These are phyloP conservation scores for Prunus padus DNA, from an alignment of 306 rosid species.

Conservation along the genomic window DNA sequence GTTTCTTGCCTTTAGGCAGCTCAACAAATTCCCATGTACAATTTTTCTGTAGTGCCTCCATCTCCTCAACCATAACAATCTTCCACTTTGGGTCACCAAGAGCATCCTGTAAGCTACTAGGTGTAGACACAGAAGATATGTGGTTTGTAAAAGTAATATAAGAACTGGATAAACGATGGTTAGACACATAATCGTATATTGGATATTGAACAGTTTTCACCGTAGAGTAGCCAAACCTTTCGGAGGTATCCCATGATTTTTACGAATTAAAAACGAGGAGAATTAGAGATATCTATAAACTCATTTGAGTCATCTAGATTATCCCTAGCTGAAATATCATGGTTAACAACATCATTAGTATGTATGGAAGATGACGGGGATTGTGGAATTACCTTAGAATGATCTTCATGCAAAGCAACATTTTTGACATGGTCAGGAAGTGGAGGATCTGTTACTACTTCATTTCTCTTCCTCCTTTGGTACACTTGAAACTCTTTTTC, in stretches of 20 bases:
- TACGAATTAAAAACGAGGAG: neutral
- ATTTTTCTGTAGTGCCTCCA: neutral
- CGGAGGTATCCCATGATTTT: neutral
- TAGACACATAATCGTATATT: neutral
- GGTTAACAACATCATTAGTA: too few species aligned
- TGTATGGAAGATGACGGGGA: too few species aligned
- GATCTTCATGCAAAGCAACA: too few species aligned
- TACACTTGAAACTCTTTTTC: too few species aligned
- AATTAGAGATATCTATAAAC: too few species aligned
- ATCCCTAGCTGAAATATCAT: too few species aligned
- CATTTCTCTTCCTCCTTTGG: too few species aligned
- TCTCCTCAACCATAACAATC: neutral
- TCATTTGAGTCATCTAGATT: too few species aligned
- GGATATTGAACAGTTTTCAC: neutral
- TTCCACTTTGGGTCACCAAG: neutral
- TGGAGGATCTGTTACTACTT: too few species aligned
- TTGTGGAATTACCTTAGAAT: too few species aligned
- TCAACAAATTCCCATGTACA: neutral
- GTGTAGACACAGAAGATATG: neutral
- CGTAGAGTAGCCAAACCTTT: neutral
- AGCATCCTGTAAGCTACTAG: neutral
- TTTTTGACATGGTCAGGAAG: too few species aligned
- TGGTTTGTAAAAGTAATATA: too few species aligned
- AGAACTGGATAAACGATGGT: neutral
- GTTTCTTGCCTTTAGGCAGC: neutral